Conservation (phyloP, 495 filamentous ascomycete genomes). For the Daldinia concentrica region DNA sequence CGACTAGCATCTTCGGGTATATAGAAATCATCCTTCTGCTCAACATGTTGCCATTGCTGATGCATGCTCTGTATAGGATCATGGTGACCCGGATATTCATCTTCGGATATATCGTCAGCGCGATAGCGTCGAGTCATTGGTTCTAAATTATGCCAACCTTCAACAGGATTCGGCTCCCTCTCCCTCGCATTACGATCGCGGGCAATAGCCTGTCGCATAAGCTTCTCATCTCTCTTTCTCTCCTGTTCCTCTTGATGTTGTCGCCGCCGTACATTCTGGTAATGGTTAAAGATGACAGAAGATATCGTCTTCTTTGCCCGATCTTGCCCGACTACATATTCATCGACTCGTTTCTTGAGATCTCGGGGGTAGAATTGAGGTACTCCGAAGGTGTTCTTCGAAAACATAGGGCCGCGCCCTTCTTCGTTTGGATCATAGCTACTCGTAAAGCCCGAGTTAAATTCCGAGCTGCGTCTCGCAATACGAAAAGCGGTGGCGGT, state of each 20-base stretch:
- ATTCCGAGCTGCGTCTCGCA: conserved; percentile 49
- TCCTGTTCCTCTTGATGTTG: conserved; percentile 81
- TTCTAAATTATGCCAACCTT: conserved; percentile 56
- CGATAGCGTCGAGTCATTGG: conserved; percentile 35
- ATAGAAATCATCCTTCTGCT: conserved; percentile 48
- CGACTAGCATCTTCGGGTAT: conserved; percentile 56
- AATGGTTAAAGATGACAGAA: conserved; percentile 96
- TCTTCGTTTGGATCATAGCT: conserved; percentile 76
- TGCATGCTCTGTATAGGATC: conserved; percentile 62
- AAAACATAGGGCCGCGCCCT: conserved; percentile 60
- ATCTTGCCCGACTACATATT: conserved; percentile 96
- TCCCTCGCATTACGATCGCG: conserved; percentile 56
- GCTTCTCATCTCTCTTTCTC: conserved; percentile 65
- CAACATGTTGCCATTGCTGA: conserved; percentile 36
- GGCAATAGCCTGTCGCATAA: conserved; percentile 56
- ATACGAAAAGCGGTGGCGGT: conserved; percentile 42
- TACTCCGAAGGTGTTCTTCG: conserved; percentile 64
- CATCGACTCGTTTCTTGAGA: conserved; percentile 91
- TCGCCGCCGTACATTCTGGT: conserved; percentile 84
- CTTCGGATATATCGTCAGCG: conserved; percentile 59
- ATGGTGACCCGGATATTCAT: conserved; percentile 82
- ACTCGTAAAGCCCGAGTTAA: conserved; percentile 67
- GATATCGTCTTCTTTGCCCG: conserved; percentile 95
- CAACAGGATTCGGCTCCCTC: conserved; percentile 52
- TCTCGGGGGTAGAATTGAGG: conserved; percentile 79